Evolutionary conservation across 371 early-diverging fungal genomes (phyloP).

Genomic region (Dipsacomyces acuminosporus): DNA sequence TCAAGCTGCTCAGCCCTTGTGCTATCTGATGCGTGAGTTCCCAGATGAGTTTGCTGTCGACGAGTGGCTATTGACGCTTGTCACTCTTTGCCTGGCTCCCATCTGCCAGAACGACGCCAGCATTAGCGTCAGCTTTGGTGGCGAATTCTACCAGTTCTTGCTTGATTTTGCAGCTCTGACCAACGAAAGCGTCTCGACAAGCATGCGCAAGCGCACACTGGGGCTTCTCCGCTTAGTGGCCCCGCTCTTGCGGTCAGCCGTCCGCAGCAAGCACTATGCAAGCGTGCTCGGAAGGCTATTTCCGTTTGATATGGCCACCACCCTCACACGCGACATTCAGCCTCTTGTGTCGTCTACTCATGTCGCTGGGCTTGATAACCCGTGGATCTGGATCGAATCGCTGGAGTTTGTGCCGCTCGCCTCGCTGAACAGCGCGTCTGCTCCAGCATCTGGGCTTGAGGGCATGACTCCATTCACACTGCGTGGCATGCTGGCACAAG

Average conservation of each 20-base stretch:
- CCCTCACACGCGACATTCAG: constrained; percentile 19
- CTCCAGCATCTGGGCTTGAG: constrained; percentile 17
- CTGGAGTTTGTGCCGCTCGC: constrained; percentile 33
- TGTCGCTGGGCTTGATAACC: constrained; percentile 19
- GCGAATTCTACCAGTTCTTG: constrained; percentile 11
- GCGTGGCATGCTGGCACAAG: constrained; percentile 32
- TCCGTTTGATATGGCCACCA: constrained; percentile 22
- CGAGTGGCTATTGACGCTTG: constrained; percentile 37
- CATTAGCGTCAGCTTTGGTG: not conserved
- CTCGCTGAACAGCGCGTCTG: constrained; percentile 5
- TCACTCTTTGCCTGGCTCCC: constrained; percentile 26
- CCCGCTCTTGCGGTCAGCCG: constrained; percentile 11
- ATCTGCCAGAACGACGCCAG: constrained; percentile 6
- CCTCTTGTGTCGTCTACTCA: constrained; percentile 3
- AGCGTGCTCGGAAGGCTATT: constrained; percentile 24
- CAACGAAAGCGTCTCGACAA: constrained; percentile 26
- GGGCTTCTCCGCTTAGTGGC: constrained; percentile 18
- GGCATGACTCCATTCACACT: constrained; percentile 43
- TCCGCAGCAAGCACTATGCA: constrained; percentile 1
- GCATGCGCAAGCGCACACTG: constrained; percentile 32
- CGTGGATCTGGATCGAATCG: constrained; percentile 37
- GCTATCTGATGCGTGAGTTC: constrained; percentile 19
- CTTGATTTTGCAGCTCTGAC: constrained; percentile 33
- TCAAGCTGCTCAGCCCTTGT: constrained; percentile 27
- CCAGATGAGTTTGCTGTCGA: constrained; percentile 35